These are phyloP conservation scores for Epichloe uncinata DNA, from an alignment of 2,329 filamentous ascomycete genomes.

Conservation along the genomic window DNA sequence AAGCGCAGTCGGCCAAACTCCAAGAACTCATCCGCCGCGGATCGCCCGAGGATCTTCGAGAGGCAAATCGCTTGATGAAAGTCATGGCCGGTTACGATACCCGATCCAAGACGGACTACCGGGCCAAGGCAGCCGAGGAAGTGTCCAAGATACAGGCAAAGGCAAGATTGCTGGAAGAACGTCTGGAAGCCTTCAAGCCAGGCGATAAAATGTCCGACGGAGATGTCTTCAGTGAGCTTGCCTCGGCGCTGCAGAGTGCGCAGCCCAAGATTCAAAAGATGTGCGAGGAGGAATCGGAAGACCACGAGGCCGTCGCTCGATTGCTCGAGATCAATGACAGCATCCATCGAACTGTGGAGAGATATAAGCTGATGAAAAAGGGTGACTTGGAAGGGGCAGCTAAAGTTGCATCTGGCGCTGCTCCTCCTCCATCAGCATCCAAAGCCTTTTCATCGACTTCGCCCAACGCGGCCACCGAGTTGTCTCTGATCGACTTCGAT, in stretches of 20 bases:
- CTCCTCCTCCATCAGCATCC: slow-evolving; percentile 27
- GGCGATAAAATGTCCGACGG: slow-evolving; percentile 65
- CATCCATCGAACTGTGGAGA: slow-evolving; percentile 90
- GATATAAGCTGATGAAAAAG: slow-evolving; percentile 93
- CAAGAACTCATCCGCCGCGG: slow-evolving; percentile 92
- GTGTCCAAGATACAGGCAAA: slow-evolving; percentile 93
- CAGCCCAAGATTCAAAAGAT: slow-evolving; percentile 99
- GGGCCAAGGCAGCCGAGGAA: slow-evolving; percentile 93
- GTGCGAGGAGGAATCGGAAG: slow-evolving; percentile 97
- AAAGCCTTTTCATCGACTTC: slow-evolving; percentile 39
- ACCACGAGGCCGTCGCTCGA: slow-evolving; percentile 89
- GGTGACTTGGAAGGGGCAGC: slow-evolving; percentile 76
- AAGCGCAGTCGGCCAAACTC: slow-evolving; percentile 93
- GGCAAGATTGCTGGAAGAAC: slow-evolving; percentile 80
- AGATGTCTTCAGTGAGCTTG: slow-evolving; percentile 69
- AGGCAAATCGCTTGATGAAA: slow-evolving; percentile 97
- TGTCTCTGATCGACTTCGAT: slow-evolving; percentile 90
- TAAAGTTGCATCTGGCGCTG: slow-evolving; percentile 73
- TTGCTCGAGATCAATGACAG: slow-evolving; percentile 96
- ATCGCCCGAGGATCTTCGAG: slow-evolving; percentile 83
- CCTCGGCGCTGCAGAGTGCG: slow-evolving; percentile 75
- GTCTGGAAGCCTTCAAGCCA: slow-evolving; percentile 68
- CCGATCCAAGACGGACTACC: slow-evolving; percentile 89
- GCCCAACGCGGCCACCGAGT: slow-evolving; percentile 43
- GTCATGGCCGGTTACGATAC: slow-evolving; percentile 98